Evolutionary conservation across 202 grass and related monocot species (phyloP).

Genomic region (Tripidium arundinaceum): DNA sequence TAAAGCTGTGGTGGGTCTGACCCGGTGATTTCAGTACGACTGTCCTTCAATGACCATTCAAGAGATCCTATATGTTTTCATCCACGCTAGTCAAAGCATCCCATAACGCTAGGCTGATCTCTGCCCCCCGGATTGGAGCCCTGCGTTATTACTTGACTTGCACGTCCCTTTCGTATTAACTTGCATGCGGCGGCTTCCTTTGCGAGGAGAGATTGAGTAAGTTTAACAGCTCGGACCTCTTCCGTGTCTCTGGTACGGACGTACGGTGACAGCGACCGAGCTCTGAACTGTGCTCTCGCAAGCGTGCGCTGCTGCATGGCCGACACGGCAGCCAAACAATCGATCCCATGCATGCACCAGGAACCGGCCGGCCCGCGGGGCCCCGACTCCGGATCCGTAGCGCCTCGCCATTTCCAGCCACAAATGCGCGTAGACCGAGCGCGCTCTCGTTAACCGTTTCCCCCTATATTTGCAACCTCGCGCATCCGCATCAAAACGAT

Average conservation of each 20-base stretch:
- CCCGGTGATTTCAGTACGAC: neutral
- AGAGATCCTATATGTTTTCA: constrained; percentile 1
- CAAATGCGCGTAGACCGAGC: neutral
- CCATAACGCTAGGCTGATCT: neutral
- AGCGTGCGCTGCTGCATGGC: neutral
- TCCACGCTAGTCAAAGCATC: neutral
- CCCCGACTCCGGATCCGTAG: neutral
- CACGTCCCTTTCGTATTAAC: constrained; percentile 18
- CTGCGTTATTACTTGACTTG: neutral
- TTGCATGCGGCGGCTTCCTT: neutral
- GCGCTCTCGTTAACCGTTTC: neutral
- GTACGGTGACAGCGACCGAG: neutral
- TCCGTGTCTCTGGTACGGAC: too few relatives aligned
- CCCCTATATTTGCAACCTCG: neutral
- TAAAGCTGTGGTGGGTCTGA: too few relatives aligned
- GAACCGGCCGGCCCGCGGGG: too few relatives aligned
- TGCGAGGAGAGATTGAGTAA: neutral
- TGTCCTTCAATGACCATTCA: neutral
- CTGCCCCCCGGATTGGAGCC: neutral
- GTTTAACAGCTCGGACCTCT: neutral
- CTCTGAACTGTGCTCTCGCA: neutral
- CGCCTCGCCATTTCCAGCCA: neutral
- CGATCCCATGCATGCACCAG: neutral
- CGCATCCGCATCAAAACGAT: neutral
- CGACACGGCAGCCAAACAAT: neutral